Evolutionary conservation across 495 filamentous ascomycete species (phyloP).

Genomic region (Baudoinia panamericana): DNA sequence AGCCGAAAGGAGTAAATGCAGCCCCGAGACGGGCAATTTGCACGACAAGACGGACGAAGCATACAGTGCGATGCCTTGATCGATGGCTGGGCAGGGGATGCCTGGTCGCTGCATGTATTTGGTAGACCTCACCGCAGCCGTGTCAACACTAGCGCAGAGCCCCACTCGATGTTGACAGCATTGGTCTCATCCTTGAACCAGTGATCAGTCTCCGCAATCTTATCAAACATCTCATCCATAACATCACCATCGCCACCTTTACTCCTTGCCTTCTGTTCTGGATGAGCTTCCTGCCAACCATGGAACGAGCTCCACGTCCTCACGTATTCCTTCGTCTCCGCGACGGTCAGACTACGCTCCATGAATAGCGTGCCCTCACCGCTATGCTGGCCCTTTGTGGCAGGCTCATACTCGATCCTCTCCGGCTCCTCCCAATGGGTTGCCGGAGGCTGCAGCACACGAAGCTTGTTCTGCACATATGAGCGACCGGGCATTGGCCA

Average conservation of each 20-base stretch:
- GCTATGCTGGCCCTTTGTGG: slow-evolving; percentile 23
- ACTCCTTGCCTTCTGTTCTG: slow-evolving; percentile 32
- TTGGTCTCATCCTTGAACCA: slow-evolving; percentile 38
- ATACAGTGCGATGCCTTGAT: too few relatives aligned
- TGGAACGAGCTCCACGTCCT: slow-evolving; percentile 44
- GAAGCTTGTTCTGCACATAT: slow-evolving; percentile 37
- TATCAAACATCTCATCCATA: slow-evolving; percentile 44
- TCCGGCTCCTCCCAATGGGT: slow-evolving; percentile 38
- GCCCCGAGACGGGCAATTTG: too few relatives aligned
- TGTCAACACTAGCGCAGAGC: slow-evolving; percentile 41
- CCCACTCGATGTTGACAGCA: slow-evolving; percentile 42
- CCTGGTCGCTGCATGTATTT: too few relatives aligned
- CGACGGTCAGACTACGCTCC: slow-evolving; percentile 38
- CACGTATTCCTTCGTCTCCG: slow-evolving; percentile 41
- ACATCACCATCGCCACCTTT: slow-evolving; percentile 39
- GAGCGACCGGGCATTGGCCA: slow-evolving; percentile 49
- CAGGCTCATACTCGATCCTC: slow-evolving; percentile 46
- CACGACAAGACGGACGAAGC: too few relatives aligned
- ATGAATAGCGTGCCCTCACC: slow-evolving; percentile 40
- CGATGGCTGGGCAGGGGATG: too few relatives aligned
- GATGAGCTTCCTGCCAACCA: slow-evolving; percentile 40
- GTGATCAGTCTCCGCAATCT: slow-evolving; percentile 34
- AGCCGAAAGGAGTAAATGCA: too few relatives aligned
- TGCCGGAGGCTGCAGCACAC: slow-evolving; percentile 37
- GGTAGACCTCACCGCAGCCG: slow-evolving; percentile 28